Evolutionary conservation across 192 early-diverging fungal genomes (phyloP).

Genomic region (Podila epicladia): DNA sequence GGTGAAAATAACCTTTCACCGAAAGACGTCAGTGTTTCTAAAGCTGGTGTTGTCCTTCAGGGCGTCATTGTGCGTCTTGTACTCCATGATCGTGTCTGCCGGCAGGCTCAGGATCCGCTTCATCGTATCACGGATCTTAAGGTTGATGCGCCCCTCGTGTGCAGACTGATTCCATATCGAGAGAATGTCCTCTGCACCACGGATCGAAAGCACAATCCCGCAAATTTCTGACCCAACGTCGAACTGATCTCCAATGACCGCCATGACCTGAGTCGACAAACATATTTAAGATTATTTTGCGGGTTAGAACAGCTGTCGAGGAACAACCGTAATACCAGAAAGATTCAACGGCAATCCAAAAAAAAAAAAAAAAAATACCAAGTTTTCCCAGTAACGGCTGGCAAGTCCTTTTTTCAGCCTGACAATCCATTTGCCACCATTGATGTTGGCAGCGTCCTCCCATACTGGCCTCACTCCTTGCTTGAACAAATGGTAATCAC

Average conservation of each 20-base stretch:
- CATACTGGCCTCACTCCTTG: slow-evolving; percentile 93
- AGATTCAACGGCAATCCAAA: not conserved
- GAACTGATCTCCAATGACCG: slow-evolving; percentile 92
- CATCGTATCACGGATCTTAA: slow-evolving; percentile 90
- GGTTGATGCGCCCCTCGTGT: slow-evolving; percentile 82
- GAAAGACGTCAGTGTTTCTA: slow-evolving; percentile 82
- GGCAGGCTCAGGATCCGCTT: slow-evolving; percentile 90
- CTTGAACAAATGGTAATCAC: slow-evolving; percentile 95
- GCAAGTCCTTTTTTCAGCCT: slow-evolving; percentile 93
- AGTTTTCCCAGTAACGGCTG: slow-evolving; percentile 89
- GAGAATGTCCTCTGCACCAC: slow-evolving; percentile 93
- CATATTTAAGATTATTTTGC: not conserved
- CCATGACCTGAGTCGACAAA: slow-evolving; percentile 65
- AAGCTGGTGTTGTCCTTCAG: slow-evolving; percentile 90
- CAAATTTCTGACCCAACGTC: slow-evolving; percentile 90
- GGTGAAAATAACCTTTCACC: slow-evolving; percentile 47
- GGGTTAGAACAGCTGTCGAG: not conserved
- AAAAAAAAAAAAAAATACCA: slow-evolving; percentile 57
- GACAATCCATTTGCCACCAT: slow-evolving; percentile 97
- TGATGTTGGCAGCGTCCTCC: slow-evolving; percentile 89
- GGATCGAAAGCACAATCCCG: slow-evolving; percentile 92
- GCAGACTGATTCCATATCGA: slow-evolving; percentile 95
- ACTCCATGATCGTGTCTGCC: slow-evolving; percentile 88
- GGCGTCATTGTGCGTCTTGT: slow-evolving; percentile 93
- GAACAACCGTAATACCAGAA: not conserved